Percentiles rank a stretch among this genome's conserved stretches.
phyloP scores from a whole-genome alignment of 192 early-diverging fungal species.

The Coemansia sp. region DNA sequence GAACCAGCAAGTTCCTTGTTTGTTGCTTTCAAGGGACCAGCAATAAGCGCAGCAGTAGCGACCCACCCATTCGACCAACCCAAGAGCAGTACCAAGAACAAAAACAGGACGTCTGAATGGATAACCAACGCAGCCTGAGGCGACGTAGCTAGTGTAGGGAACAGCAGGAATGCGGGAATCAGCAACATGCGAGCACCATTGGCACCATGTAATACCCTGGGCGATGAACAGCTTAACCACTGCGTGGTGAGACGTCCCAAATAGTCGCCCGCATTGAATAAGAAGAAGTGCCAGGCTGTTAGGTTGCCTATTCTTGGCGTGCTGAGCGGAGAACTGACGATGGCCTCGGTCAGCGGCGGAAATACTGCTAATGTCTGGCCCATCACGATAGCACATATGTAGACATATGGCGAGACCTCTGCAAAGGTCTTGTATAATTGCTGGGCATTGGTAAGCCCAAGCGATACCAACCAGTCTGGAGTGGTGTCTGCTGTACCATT shows the following conservation, averaged over 20 bases:
- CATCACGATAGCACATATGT: constrained; percentile 62
- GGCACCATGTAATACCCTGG: constrained; percentile 41
- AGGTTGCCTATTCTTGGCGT: constrained; percentile 27
- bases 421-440: constrained; percentile 25
- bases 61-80: constrained; percentile 72
- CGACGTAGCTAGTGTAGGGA: constrained; percentile 35
- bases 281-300: constrained; percentile 73
- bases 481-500: not conserved
- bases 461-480: constrained; percentile 20
- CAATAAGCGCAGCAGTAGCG: constrained; percentile 68
- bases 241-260: constrained; percentile 63
- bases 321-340: constrained; percentile 52
- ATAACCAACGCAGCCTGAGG: constrained; percentile 22
- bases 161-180: constrained; percentile 60
- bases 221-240: constrained; percentile 32
- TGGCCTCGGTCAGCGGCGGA: constrained; percentile 74
- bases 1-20: constrained; percentile 68
- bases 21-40: constrained; percentile 46
- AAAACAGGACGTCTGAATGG: constrained; percentile 48
- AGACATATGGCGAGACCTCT: constrained; percentile 31
- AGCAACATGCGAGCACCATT: constrained; percentile 49
- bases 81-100: constrained; percentile 62
- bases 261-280: constrained; percentile 79
- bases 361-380: constrained; percentile 72
- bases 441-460: constrained; percentile 35